Evolutionary conservation across 371 early-diverging fungal genomes (phyloP), one percentile per base, ranked within the genome.

Genomic region (Parasitella parasitica): DNA sequence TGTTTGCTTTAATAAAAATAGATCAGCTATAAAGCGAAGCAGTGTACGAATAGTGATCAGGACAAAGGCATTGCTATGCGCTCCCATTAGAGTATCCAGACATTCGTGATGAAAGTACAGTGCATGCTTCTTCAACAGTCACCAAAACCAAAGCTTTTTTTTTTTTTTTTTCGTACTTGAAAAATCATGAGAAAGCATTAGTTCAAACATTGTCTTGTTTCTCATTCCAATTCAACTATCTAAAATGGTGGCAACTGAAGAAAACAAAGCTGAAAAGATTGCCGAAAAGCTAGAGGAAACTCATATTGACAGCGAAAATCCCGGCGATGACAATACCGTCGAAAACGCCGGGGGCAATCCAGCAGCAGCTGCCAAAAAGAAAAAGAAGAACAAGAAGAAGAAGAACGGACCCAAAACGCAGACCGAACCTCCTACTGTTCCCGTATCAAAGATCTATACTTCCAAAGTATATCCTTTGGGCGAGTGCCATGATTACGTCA

Each of bases 341-440:
- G 58, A 5, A 16, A 28, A 11, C 46, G 24, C 20, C 24, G 46
- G 20, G 9, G 59, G 27, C n/a, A 63, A 41, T 18, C 61, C 34
- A 2, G 32, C 48, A 30, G 60, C 49, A 1, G 66, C 68, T 28
- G 69, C 69, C 32, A 64, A 63, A 48, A 86, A 67, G 86, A 86
- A 85, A 62, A 89, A 89, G 79, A 88, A 88, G 57, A 88, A 86
- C 62, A 83, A 78, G 60, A 86, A 85, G 69, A 89, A 87, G 69
- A 88, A 89, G 82, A 78, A 73, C 38, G 72, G 73, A 13, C 81
- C 82, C 3, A 77, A 75, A 59, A 66, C 69, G 16, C 91, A 91
- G 64, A 89, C 92, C 0, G 87, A 88, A 54, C 90, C 92, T 26
- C 91, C 92, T 9, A 85, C 91, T 26, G 82, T 86, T 27, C 92